Evolutionary conservation across 2,329 filamentous ascomycete species (phyloP).

Genomic region (Macrophomina pseudophaseolina): DNA sequence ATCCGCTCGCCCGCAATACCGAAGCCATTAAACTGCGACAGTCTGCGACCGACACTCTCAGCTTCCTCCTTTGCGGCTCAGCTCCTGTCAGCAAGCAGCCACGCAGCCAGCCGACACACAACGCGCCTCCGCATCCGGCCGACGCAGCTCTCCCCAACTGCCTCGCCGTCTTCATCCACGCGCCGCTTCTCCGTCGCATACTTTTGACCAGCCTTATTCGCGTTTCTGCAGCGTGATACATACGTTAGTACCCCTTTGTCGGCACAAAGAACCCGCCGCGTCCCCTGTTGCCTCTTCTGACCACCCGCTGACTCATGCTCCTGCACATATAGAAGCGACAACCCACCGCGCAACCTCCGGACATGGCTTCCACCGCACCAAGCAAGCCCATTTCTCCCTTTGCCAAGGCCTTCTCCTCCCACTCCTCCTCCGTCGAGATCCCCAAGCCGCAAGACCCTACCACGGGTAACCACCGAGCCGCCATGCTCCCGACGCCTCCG

Average conservation of each 20-base stretch:
- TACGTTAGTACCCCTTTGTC: slow-evolving; percentile 15
- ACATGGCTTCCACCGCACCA: slow-evolving; percentile 43
- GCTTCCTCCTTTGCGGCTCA: slow-evolving; percentile 10
- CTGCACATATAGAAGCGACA: slow-evolving; percentile 29
- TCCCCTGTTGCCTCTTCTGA: slow-evolving; percentile 22
- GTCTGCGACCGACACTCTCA: slow-evolving; percentile 23
- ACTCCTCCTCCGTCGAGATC: slow-evolving; percentile 34
- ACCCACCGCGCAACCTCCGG: slow-evolving; percentile 27
- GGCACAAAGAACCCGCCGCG: slow-evolving; percentile 7
- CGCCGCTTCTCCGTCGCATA: slow-evolving; percentile 8
- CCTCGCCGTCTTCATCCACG: slow-evolving; percentile 23
- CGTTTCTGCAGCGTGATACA: slow-evolving; percentile 6
- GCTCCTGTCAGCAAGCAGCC: slow-evolving; percentile 21
- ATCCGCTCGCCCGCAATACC: background rate
- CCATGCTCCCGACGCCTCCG: slow-evolving; percentile 82
- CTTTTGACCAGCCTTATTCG: background rate
- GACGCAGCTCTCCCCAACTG: slow-evolving; percentile 13
- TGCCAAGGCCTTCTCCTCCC: slow-evolving; percentile 45
- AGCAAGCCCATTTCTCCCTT: slow-evolving; percentile 48
- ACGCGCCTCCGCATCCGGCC: slow-evolving; percentile 27
- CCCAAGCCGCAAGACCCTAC: slow-evolving; percentile 39
- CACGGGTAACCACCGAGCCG: slow-evolving; percentile 30
- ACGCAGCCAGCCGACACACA: slow-evolving; percentile 6
- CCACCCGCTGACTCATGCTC: slow-evolving; percentile 36
- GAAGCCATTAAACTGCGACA: slow-evolving; percentile 8